Evolutionary conservation across 805 yeast species (phyloP).

Genomic region (Candida incommunis): DNA sequence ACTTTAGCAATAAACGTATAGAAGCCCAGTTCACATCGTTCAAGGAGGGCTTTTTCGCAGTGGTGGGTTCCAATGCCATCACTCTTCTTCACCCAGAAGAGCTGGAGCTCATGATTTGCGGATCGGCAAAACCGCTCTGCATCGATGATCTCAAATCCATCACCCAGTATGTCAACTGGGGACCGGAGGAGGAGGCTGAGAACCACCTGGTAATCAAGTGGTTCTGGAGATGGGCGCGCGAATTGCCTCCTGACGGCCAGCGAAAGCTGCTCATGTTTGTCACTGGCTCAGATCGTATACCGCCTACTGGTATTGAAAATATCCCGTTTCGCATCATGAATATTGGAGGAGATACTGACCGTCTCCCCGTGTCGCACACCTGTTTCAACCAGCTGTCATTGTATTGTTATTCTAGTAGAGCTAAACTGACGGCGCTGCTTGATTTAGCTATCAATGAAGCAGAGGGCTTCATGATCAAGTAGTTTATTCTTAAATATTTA

Average conservation of each 20-base stretch:
- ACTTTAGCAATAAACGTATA: conserved; percentile 44
- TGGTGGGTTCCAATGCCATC: conserved; percentile 71
- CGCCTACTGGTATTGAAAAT: conserved; percentile 81
- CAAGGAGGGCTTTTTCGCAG: conserved; percentile 55
- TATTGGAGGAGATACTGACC: conserved; percentile 29
- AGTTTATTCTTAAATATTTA: conserved; percentile 3
- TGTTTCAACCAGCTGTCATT: conserved; percentile 85
- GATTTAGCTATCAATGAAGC: conserved; percentile 60
- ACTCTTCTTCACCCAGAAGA: conserved; percentile 71
- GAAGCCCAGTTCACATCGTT: conserved; percentile 42
- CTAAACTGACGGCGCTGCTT: conserved; percentile 44
- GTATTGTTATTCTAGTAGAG: conserved; percentile 44
- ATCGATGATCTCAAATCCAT: conserved; percentile 51
- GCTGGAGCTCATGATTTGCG: conserved; percentile 63
- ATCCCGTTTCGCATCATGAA: conserved; percentile 58
- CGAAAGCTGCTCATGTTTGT: conserved; percentile 57
- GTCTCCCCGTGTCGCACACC: conserved; percentile 81
- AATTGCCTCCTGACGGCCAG: conserved; percentile 33
- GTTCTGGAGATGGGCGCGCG: conserved; percentile 77
- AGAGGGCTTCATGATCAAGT: conserved; percentile 76
- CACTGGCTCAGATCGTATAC: conserved; percentile 84
- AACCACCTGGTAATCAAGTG: conserved; percentile 39
- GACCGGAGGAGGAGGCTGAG: conserved; percentile 24
- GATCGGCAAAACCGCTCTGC: conserved; percentile 60
- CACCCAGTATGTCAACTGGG: conserved; percentile 63